phyloP scores from a whole-genome alignment of 495 filamentous ascomycete species.

The Tricharina praecox region DNA sequence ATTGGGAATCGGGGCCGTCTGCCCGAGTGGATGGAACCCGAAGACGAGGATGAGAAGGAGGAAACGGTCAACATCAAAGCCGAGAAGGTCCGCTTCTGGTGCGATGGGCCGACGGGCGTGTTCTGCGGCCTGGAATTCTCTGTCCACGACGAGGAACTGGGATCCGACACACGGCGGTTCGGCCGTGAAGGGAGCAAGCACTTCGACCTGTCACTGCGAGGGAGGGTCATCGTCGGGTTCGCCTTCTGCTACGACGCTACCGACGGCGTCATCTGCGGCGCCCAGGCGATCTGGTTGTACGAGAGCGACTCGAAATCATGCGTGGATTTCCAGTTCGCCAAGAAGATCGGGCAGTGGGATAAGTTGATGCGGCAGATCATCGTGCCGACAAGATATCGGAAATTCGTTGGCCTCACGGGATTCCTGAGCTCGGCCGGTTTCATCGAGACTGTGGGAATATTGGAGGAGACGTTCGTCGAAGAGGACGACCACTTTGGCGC shows the following conservation, averaged over 20 bases:
- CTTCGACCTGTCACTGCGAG: not conserved
- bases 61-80: conserved; percentile 10
- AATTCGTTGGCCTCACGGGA: conserved; percentile 25
- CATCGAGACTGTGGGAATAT: conserved; percentile 27
- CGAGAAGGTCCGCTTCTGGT: conserved; percentile 17
- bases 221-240: conserved; percentile 21
- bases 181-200: conserved; percentile 19
- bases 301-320: not conserved
- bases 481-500: conserved; percentile 10
- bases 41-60: conserved; percentile 1
- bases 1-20: conserved; percentile 12
- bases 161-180: conserved; percentile 6
- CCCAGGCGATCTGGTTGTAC: conserved; percentile 22
- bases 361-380: conserved; percentile 21
- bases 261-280: conserved; percentile 19
- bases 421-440: conserved; percentile 27
- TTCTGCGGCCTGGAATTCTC: conserved; percentile 23
- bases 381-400: conserved; percentile 13
- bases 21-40: not conserved
- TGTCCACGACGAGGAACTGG: conserved; percentile 8
- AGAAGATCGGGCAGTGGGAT: conserved; percentile 21
- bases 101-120: conserved; percentile 19
- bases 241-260: conserved; percentile 25
- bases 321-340: conserved; percentile 7
- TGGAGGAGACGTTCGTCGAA: conserved; percentile 18